Base-by-base conservation (phyloP, 352 stramenopile species). In the Thraustochytrium striatum region DNA sequence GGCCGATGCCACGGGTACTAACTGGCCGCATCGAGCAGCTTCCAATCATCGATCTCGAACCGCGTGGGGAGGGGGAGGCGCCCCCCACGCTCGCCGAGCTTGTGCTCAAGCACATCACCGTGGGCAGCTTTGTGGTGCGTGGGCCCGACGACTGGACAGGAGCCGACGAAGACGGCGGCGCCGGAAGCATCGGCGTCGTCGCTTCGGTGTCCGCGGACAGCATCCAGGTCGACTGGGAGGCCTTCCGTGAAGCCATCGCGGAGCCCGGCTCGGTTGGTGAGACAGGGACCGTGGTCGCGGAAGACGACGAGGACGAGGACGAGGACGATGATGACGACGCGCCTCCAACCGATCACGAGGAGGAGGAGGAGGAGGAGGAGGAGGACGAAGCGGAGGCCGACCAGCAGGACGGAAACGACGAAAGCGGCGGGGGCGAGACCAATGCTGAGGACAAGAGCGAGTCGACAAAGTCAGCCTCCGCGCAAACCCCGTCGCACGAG, bases 91-190 rank as follows among this genome's bases (percentile, higher is more conserved):
- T 7, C 2, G 38, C 8, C 33, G 35, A 30, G 1, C 47, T 75
- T 7, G 30, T 68, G 19, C 39, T 75, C 5, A 30, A 43, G 8
- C 41, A 91, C 43, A 84, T 94, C 0, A 88, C 85, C 13, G 88
- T 95, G 28, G 90, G 90, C 0, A 93, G 88, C 79, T 91, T 92
- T 55, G 90, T 95, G 16, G 91, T 92, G 82, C 89, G 90, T n/a
- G 90, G 90, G 39, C 90, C 90, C 21, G 91, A 93, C n/a, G n/a
- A n/a, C 80, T 94, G 90, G 90, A 94, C 93, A 81, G 93, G 90
- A 89, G 84, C 88, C 28, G 90, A 94, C 58, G 89, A 94, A 88
- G 90, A 94, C 58, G 90, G 90, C 16, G 90, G 90, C 16, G 89
- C 92, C 85, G 90, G 90, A 7, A 91, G 86, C 21, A 85, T 94